Evolutionary conservation across 1,139 yeast species (phyloP).

Genomic region (Kluyveromyces sp.): DNA sequence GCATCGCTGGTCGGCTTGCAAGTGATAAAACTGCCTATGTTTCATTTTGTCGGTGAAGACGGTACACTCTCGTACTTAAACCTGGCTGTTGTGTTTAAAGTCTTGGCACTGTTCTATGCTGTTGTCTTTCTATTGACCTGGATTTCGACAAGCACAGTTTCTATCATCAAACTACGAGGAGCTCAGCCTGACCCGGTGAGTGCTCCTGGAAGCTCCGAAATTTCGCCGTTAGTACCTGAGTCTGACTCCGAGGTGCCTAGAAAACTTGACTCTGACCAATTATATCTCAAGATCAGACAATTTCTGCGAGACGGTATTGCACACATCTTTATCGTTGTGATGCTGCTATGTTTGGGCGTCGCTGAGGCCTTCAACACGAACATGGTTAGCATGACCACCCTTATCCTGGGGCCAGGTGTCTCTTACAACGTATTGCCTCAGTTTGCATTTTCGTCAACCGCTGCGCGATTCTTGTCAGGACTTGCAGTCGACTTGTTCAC

Average conservation of each 20-base stretch:
- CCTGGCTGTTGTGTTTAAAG: constrained; percentile 47
- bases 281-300: constrained; percentile 9
- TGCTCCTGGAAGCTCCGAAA: constrained; percentile 14
- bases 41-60: constrained; percentile 31
- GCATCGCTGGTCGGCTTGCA: constrained; percentile 54
- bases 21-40: constrained; percentile 39
- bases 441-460: constrained; percentile 51
- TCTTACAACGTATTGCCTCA: constrained; percentile 38
- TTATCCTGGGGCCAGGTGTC: constrained; percentile 13
- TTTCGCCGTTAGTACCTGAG: constrained; percentile 12
- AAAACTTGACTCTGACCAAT: constrained; percentile 6
- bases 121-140: constrained; percentile 53
- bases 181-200: constrained; percentile 37
- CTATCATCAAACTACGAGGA: constrained; percentile 33
- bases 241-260: background rate
- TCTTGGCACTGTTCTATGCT: constrained; percentile 52
- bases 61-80: constrained; percentile 31
- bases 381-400: constrained; percentile 55
- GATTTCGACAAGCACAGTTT: constrained; percentile 54
- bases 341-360: constrained; percentile 74
- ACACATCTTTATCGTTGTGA: constrained; percentile 54
- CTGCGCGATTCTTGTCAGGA: constrained; percentile 63
- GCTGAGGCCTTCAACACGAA: constrained; percentile 82
- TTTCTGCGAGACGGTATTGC: constrained; percentile 61
- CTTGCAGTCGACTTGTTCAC: constrained; percentile 51